Base-by-base conservation (phyloP, 2,329 filamentous ascomycete genomes). In the Pyrenophora graminea region DNA sequence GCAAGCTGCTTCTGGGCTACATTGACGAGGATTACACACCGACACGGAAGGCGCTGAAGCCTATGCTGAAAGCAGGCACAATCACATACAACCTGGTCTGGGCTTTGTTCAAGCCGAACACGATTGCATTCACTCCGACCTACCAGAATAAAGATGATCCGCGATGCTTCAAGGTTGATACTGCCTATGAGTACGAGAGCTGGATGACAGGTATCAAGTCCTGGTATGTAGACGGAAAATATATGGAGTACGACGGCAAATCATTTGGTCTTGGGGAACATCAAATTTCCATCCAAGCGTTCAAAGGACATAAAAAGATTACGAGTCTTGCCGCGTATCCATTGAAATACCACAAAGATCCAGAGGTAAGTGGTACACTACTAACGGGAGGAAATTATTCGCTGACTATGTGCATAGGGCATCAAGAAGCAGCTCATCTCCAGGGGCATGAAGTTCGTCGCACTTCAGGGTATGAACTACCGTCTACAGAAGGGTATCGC, bases 1-100 rank as follows among this genome's bases (percentile, higher is more conserved):
- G 92, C 59, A 91, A 90, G 66, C 77, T 91, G 0, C 80, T 95
- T 3, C 74, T 91, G 45, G 84, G 84, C 48, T 94, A 91, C 62
- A 78, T 94, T n/a, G 87, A 92, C 61, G 84, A 86, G 53, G 92
- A 96, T 71, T 96, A 90, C 64, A 83, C 85, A 1, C 81, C 89
- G 15, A 85, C 82, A 30, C 92, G 93, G 69, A 90, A 91, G 71
- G 89, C 87, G 1, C 80, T 96, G 0, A 87, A 91, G 60, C 89
- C 90, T 0, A 84, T 96, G 74, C 78, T 96, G 2, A 83, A 91
- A 57, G 88, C 87, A 27, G 90, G 90, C 7, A 85, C 91, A 38
- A 95, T 96, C 68, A 95, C 90, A 0, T 96, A 92, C 62, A 90
- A 96, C 50, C 80, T 95, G 2, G 77, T 95, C 1, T 96, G 91